Evolutionary conservation across 306 rosid species (phyloP).

Genomic region (Fragaria vesca): DNA sequence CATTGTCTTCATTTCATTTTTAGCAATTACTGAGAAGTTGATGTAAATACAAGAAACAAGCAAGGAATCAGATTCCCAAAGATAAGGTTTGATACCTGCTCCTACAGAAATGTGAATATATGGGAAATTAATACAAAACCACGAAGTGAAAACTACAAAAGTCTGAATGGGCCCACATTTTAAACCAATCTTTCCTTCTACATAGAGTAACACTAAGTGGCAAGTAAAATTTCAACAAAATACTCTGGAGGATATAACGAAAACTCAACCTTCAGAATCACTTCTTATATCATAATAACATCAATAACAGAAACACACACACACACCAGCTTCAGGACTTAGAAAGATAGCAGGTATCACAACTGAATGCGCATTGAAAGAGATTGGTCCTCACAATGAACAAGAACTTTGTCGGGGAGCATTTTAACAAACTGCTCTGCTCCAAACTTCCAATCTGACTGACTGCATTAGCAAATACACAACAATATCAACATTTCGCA

Average conservation of each 20-base stretch:
- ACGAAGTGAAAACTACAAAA: not conserved
- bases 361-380: not conserved
- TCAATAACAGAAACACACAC: not conserved
- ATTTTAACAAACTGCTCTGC: constrained; percentile 77
- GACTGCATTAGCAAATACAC: constrained; percentile 50
- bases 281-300: not conserved
- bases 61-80: not conserved
- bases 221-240: not conserved
- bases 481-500: constrained; percentile 14
- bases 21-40: not conserved
- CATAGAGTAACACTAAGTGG: not conserved
- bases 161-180: not conserved
- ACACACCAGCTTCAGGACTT: not conserved
- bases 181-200: not conserved
- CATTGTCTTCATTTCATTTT: not conserved
- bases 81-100: not conserved
- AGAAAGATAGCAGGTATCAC: not conserved
- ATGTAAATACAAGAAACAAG: not conserved
- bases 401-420: constrained; percentile 78
- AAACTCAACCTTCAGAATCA: not conserved
- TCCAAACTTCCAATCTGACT: constrained; percentile 86
- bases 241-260: not conserved
- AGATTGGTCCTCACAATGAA: constrained; percentile 65
- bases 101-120: not conserved
- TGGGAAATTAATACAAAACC: not conserved